Evolutionary conservation across 2,329 filamentous ascomycete genomes (phyloP), one percentile per base, ranked within the genome.

Genomic region (Scedosporium boydii): DNA sequence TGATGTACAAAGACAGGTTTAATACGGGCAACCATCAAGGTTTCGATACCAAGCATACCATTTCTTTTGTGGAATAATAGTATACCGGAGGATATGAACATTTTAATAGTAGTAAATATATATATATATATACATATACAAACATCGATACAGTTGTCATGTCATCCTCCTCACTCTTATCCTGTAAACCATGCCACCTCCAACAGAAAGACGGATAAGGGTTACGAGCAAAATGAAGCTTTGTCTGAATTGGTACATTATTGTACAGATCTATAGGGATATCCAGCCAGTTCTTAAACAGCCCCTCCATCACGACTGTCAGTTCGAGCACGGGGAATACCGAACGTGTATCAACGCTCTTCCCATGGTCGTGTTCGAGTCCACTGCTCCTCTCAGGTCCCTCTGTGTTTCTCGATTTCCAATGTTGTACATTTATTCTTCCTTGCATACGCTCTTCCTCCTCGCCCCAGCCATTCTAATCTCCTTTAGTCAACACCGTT

Each of bases 401-500:
- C 14, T 21, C n/a, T 21, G 3, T 48, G 1, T 10, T 21, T 48
- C 44, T 21, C 16, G 44, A n/a, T 55, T 55, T 6, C 3, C 34
- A 38, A 29, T 55, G 12, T 55, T 55, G 21, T 55, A 55, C 51
- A 55, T 23, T 16, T 55, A 23, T 7, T 55, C 44, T 23, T n/a
- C 16, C 9, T 48, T n/a, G 59, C 59, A 62, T 67, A 67, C 63
- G 57, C 57, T 59, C 63, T 27, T 59, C 42, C 12, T 63, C 38
- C 27, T 53, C 51, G 4, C 23, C 23, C n/a, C 51, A 48, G 44
- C 16, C 4, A 48, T 18, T 46, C 27, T 21, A 55, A 14, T 10
- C 10, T 29, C 57, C 6, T 64, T 78, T 73, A 86, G 51, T 85
- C 82, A 57, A 83, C 71, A 1, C 86, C 87, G 69, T 89, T 89